Base-by-base conservation (phyloP, 2,329 filamentous ascomycete genomes). In the Huntiella abstrusa region DNA sequence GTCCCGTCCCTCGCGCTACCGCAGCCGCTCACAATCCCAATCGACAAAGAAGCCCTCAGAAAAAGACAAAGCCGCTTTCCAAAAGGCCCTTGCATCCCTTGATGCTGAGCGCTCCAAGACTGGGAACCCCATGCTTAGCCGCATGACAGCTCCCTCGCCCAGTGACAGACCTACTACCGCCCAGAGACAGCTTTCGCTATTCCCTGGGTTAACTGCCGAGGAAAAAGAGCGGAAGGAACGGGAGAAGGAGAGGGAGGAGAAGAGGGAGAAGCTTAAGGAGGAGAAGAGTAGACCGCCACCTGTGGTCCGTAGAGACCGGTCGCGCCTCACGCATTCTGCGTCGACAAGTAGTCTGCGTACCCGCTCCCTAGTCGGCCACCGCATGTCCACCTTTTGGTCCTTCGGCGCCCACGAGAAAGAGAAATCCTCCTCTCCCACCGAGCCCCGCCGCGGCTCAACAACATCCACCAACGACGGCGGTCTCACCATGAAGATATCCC, bases 261-360 rank as follows among this genome's bases (percentile, higher is more conserved):
- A 28, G 22, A 28, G 22, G 22, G 22, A 28, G 22, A 28, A 28
- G 22, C 1, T 28, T 2, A 28, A 28, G 8, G 22, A 28, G 7
- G 22, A 28, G 22, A 28, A 28, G 22, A 28, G 22, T 28, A 28
- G 22, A n/a, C 39, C 39, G 10, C 33, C 39, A 15, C 34, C 33
- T 4, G 41, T 44, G 11, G 38, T 40, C 4, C 17, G 5, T 13
- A 37, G 13, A 4, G 34, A 36, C 16, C 13, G 13, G 10, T 35
- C 8, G 4, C 13, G 7, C n/a, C 22, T 41, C 8, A 11, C 11
- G 8, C 40, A 49, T 8, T 49, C 32, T n/a, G 12, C 40, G 15
- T 46, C 44, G 13, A 35, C 41, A 4, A 19, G 41, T 13, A 17
- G 44, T 52, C 61, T 68, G 56, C 58, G 58, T n/a, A 65, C 61